Conservation (phyloP, 352 stramenopile species). For the Pythium insidiosum region DNA sequence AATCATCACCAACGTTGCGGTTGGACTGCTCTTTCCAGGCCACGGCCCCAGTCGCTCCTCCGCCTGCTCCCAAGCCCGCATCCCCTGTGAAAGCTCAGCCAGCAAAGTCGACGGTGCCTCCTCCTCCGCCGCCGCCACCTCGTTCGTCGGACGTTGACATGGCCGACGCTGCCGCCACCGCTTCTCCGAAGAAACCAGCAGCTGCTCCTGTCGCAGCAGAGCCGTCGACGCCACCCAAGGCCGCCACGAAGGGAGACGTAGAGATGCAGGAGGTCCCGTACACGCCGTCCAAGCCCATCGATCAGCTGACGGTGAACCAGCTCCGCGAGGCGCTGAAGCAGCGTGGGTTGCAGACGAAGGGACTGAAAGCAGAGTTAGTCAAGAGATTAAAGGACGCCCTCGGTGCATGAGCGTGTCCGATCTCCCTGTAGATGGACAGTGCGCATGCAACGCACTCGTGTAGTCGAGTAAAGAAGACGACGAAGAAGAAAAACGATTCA, state of each 20-base stretch:
- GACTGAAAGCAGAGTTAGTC: slow-evolving; percentile 76
- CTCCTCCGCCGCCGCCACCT: not conserved
- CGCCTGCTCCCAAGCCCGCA: slow-evolving; percentile 1
- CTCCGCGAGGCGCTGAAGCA: slow-evolving; percentile 73
- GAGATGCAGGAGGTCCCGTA: slow-evolving; percentile 58
- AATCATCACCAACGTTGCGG: no score
- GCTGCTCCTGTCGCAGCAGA: not conserved
- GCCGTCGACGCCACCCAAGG: slow-evolving; percentile 8
- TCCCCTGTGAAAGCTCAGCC: slow-evolving; percentile 2
- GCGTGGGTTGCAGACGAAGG: slow-evolving; percentile 66
- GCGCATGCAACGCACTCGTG: no score
- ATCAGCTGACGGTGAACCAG: slow-evolving; percentile 64
- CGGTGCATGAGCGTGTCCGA: slow-evolving; percentile 4
- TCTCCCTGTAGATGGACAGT: no score
- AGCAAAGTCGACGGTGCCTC: slow-evolving; percentile 4
- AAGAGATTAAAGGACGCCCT: slow-evolving; percentile 72
- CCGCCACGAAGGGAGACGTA: slow-evolving; percentile 21
- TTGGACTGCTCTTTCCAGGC: no score
- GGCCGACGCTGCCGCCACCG: not conserved
- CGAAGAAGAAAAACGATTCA: slow-evolving; percentile 1
- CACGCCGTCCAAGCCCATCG: slow-evolving; percentile 64
- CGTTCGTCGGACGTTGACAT: slow-evolving; percentile 7
- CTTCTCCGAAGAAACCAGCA: slow-evolving; percentile 3
- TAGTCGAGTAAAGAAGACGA: no score
- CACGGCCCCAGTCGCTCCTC: not conserved